phyloP scores from a whole-genome alignment of 306 rosid genomes.

The Albizia julibrissin region DNA sequence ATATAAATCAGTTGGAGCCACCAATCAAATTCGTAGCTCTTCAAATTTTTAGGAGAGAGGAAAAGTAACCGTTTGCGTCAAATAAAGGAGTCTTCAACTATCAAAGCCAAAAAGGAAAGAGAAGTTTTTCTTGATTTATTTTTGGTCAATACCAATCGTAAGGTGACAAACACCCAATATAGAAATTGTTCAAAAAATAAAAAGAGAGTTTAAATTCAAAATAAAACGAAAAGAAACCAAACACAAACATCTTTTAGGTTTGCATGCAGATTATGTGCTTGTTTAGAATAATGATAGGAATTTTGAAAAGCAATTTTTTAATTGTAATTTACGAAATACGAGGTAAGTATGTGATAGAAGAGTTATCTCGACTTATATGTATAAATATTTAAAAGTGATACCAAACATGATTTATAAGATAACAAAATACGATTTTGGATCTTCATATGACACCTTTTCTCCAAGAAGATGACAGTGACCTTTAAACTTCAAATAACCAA shows the following conservation, averaged over 20 bases:
- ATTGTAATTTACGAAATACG: too few species aligned
- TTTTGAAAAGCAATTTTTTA: too few species aligned
- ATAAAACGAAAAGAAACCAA: neutral
- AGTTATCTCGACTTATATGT: too few species aligned
- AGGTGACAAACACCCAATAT: neutral
- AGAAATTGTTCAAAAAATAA: neutral
- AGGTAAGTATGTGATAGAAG: too few species aligned
- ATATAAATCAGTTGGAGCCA: neutral
- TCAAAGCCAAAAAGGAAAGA: neutral
- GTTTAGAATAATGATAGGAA: too few species aligned
- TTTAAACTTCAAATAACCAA: neutral
- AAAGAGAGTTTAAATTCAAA: neutral
- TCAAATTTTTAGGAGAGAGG: slow-evolving; percentile 4
- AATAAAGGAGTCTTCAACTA: neutral
- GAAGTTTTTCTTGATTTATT: neutral
- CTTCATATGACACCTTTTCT: neutral
- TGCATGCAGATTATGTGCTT: neutral
- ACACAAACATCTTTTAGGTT: slow-evolving; percentile 3
- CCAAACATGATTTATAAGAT: too few species aligned
- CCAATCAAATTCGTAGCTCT: neutral
- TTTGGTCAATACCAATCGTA: neutral
- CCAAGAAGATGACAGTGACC: neutral
- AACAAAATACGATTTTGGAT: neutral
- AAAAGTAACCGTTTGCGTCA: neutral
- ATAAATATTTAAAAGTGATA: too few species aligned